A percentile compares a stretch with the other conserved stretches of the same genome.
These are phyloP conservation scores for Boletus huronensis DNA, from an alignment of 768 basidiomycete species.

Conservation along the genomic window DNA sequence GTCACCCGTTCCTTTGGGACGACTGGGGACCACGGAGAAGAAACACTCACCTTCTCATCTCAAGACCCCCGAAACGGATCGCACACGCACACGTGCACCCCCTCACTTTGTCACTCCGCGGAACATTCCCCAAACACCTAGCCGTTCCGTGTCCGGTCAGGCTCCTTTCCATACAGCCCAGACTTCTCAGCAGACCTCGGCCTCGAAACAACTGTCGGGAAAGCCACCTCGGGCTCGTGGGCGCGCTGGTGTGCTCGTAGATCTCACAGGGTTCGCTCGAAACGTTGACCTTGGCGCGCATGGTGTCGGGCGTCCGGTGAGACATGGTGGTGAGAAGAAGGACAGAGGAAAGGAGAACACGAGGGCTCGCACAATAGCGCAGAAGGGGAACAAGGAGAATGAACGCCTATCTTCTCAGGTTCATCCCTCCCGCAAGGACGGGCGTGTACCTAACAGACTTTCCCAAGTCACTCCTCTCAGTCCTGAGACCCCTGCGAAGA, in stretches of 20 bases:
- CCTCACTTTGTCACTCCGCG: background rate
- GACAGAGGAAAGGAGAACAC: conserved; percentile 22
- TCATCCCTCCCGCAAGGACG: conserved; percentile 8
- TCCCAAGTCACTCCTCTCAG: conserved; percentile 5
- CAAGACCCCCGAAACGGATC: background rate
- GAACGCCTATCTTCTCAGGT: conserved; percentile 1
- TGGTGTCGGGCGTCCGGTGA: conserved; percentile 23
- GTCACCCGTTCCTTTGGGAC: conserved; percentile 1
- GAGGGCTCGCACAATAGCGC: conserved; percentile 6
- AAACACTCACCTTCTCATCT: conserved; percentile 1
- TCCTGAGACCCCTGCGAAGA: conserved; percentile 18
- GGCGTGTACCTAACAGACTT: background rate
- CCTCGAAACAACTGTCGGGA: conserved; percentile 25
- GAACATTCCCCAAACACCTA: conserved; percentile 7
- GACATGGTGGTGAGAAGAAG: conserved; percentile 28
- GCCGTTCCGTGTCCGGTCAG: conserved; percentile 21
- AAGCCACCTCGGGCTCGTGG: conserved; percentile 27
- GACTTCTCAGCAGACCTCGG: conserved; percentile 5
- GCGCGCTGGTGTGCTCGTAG: conserved; percentile 35
- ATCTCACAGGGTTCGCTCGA: conserved; percentile 38
- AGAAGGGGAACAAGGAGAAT: conserved; percentile 32
- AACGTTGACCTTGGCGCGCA: conserved; percentile 32
- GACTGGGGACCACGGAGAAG: conserved; percentile 1
- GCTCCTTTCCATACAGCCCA: conserved; percentile 16
- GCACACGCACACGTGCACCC: conserved; percentile 12